Evolutionary conservation across 1,139 yeast genomes (phyloP).

Genomic region (Zygosaccharomyces sapae): DNA sequence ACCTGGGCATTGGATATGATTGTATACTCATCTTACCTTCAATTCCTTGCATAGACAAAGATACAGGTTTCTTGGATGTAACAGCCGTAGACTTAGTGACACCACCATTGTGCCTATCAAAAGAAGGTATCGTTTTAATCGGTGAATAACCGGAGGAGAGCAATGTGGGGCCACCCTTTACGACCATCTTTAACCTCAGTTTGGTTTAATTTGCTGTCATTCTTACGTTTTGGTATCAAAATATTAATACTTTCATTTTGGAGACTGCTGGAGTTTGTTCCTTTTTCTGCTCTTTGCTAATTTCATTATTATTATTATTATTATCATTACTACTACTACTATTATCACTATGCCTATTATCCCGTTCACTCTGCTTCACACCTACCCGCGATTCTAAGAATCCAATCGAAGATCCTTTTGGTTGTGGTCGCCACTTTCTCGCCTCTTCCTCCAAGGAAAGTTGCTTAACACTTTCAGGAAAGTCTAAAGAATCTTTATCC

Average conservation of each 20-base stretch:
- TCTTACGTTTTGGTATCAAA: constrained; percentile 31
- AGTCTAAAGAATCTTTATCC: constrained; percentile 73
- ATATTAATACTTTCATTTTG: constrained; percentile 25
- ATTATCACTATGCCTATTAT: too few species aligned
- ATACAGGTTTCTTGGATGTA: neutral
- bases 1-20: constrained; percentile 36
- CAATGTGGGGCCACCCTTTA: constrained; percentile 76
- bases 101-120: constrained; percentile 10
- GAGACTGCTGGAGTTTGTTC: constrained; percentile 4
- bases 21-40: constrained; percentile 33
- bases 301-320: constrained; percentile 40
- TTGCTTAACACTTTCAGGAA: constrained; percentile 85
- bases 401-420: neutral
- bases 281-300: constrained; percentile 11
- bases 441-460: constrained; percentile 65
- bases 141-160: constrained; percentile 49
- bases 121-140: constrained; percentile 9
- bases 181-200: constrained; percentile 52
- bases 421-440: constrained; percentile 24
- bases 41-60: constrained; percentile 6
- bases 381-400: constrained; percentile 20
- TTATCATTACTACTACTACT: too few species aligned
- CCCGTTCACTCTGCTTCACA: constrained; percentile 28
- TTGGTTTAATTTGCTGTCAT: constrained; percentile 31
- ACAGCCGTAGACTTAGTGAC: constrained; percentile 5